Percentiles rank a stretch among this genome's conserved stretches.
These are phyloP conservation scores for Agaricales sp. DNA, from an alignment of 1,284 basidiomycete genomes.

Conservation along the genomic window DNA sequence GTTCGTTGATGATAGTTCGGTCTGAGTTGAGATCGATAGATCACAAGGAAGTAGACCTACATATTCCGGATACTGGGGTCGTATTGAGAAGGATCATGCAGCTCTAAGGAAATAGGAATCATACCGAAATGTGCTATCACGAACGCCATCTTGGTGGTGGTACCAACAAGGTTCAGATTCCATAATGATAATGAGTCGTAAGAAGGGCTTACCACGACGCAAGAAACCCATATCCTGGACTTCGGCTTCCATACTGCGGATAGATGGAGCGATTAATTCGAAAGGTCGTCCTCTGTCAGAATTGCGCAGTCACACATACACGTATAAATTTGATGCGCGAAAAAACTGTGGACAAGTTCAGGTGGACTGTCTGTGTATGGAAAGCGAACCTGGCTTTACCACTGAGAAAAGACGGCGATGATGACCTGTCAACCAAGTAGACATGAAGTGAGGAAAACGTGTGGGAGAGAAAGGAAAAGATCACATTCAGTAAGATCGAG, in stretches of 20 bases:
- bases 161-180: no score
- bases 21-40: no score
- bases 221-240: constrained; percentile 24
- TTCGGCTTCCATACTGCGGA: constrained; percentile 21
- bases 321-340: constrained; percentile 26
- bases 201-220: constrained; percentile 22
- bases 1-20: no score
- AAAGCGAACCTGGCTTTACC: background rate
- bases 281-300: no score
- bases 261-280: no score
- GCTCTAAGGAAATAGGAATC: constrained; percentile 7
- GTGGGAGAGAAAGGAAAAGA: background rate
- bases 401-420: background rate
- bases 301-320: constrained; percentile 21
- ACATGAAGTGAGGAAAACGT: no score
- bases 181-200: no score
- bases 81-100: constrained; percentile 2
- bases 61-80: constrained; percentile 28
- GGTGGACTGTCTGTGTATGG: background rate
- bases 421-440: constrained; percentile 7
- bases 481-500: constrained; percentile 18
- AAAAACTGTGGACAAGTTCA: constrained; percentile 20
- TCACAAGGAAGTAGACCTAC: no score
- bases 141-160: constrained; percentile 16
- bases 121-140: constrained; percentile 29